Conservation (phyloP, 345 rosid species). For the Citrus cavaleriei region DNA sequence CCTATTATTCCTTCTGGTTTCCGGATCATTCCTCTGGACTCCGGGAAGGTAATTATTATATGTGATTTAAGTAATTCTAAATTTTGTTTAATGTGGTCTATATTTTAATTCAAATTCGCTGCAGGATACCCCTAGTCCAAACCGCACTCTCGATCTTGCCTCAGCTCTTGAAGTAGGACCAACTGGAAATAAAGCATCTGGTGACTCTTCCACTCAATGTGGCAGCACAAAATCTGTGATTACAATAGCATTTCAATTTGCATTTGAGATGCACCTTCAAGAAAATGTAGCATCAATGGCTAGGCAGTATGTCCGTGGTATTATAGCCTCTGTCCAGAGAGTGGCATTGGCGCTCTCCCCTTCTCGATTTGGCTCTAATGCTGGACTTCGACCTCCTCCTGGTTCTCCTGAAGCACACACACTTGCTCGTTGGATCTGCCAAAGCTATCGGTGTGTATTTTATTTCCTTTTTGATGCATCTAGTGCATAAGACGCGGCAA, state of each 20-base stretch:
- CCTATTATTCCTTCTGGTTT: slow-evolving; percentile 95
- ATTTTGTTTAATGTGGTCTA: not conserved
- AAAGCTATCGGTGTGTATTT: slow-evolving; percentile 55
- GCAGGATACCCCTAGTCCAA: slow-evolving; percentile 84
- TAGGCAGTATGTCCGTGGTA: slow-evolving; percentile 80
- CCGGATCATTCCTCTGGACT: slow-evolving; percentile 90
- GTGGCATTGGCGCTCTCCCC: slow-evolving; percentile 97
- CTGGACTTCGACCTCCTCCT: slow-evolving; percentile 61
- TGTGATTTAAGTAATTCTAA: not conserved
- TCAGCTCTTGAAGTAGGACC: slow-evolving; percentile 84
- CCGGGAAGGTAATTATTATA: slow-evolving; percentile 47
- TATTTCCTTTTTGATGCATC: not conserved
- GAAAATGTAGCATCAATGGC: slow-evolving; percentile 88
- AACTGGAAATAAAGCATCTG: slow-evolving; percentile 49
- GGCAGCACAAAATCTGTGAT: slow-evolving; percentile 78
- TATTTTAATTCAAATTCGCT: not conserved
- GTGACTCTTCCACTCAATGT: slow-evolving; percentile 50
- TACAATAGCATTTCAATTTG: slow-evolving; percentile 95
- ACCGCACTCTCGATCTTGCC: slow-evolving; percentile 92
- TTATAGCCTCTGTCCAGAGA: slow-evolving; percentile 88
- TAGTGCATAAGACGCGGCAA: not conserved
- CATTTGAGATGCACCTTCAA: slow-evolving; percentile 85
- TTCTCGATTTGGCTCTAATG: slow-evolving; percentile 52
- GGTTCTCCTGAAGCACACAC: slow-evolving; percentile 88
- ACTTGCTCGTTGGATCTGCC: slow-evolving; percentile 87